These are phyloP conservation scores for Tuber indicum DNA, from an alignment of 495 filamentous ascomycete species.

Conservation along the genomic window DNA sequence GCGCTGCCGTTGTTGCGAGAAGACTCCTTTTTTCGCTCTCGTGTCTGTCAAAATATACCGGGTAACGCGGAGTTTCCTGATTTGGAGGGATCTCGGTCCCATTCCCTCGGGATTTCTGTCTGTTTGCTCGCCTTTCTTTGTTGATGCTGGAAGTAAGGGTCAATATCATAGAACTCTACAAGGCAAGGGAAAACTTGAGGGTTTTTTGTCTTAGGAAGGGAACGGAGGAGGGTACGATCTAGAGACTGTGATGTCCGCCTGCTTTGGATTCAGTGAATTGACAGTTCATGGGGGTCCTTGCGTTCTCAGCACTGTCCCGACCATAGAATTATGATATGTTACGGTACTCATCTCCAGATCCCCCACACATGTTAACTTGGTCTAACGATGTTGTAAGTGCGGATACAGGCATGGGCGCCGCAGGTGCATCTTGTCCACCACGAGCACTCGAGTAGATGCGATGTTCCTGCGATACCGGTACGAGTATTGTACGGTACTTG, in stretches of 20 bases:
- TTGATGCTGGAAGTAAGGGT: background rate
- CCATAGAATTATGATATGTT: background rate
- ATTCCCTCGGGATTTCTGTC: background rate
- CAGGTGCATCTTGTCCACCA: background rate
- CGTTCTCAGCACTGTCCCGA: background rate
- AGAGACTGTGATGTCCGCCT: background rate
- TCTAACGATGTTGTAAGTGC: background rate
- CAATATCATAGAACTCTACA: background rate
- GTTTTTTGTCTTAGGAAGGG: background rate
- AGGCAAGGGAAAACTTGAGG: background rate
- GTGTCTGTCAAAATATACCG: background rate
- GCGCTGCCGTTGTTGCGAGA: background rate
- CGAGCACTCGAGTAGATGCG: background rate
- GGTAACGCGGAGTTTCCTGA: background rate
- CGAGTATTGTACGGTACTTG: background rate
- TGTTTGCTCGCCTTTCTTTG: background rate
- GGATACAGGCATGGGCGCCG: background rate
- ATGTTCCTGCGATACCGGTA: background rate
- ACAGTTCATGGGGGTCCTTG: background rate
- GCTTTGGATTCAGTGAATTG: background rate
- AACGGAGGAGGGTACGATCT: background rate
- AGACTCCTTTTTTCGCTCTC: background rate
- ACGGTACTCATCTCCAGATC: background rate
- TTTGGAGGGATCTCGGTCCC: background rate
- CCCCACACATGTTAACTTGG: background rate